Evolutionary conservation across 2,329 filamentous ascomycete genomes (phyloP).

Genomic region (Sporothrix euskadiensis): DNA sequence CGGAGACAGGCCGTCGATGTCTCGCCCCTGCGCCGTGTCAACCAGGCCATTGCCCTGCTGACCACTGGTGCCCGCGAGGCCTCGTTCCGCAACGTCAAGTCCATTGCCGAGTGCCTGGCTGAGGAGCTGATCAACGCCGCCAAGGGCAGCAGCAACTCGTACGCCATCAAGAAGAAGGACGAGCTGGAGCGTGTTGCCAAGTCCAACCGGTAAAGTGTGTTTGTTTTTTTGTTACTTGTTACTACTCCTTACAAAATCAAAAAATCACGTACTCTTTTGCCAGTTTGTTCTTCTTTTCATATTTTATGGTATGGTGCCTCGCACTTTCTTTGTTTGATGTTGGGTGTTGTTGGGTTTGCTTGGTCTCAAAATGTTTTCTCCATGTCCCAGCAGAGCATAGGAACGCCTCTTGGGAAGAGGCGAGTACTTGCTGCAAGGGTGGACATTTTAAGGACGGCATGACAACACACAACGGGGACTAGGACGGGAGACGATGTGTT

Average conservation of each 20-base stretch:
- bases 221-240: not conserved
- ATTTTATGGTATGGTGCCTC: not conserved
- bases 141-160: slow-evolving; percentile 99
- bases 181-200: slow-evolving; percentile 99
- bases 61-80: slow-evolving; percentile 99
- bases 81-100: slow-evolving; percentile 99
- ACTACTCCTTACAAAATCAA: not conserved
- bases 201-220: slow-evolving; percentile 90
- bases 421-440: not conserved
- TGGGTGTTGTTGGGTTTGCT: slow-evolving; percentile 3
- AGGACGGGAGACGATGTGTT: not conserved
- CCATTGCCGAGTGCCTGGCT: slow-evolving; percentile 97
- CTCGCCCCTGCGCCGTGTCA: slow-evolving; percentile 97
- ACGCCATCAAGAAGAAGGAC: slow-evolving; percentile 99
- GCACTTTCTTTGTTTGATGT: not conserved
- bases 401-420: not conserved
- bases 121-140: slow-evolving; percentile 99
- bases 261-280: slow-evolving; percentile 4
- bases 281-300: not conserved
- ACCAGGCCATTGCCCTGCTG: slow-evolving; percentile 98
- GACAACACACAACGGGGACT: not conserved
- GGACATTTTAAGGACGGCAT: not conserved
- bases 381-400: not conserved
- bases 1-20: slow-evolving; percentile 99
- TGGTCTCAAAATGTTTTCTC: not conserved